A percentile compares a stretch with the other conserved stretches of the same genome.
Conservation (phyloP, 1,284 basidiomycete genomes). For the Malassezia restricta region DNA sequence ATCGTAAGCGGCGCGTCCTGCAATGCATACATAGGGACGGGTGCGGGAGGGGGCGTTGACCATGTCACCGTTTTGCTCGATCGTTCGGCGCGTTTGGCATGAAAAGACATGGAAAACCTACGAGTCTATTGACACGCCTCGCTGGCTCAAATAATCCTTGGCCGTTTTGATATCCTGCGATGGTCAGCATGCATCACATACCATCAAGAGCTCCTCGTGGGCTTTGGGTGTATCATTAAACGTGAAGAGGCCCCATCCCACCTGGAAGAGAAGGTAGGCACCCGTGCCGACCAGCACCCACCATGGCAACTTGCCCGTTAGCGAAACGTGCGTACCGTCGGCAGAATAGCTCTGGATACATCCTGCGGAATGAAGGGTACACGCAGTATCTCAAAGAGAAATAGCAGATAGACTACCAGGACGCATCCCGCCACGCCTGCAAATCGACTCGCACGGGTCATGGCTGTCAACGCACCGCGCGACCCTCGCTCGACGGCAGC, state of each 20-base stretch:
- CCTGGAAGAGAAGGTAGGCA: slow-evolving; percentile 21
- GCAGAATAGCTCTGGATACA: slow-evolving; percentile 14
- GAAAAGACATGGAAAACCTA: neutral
- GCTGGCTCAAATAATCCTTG: slow-evolving; percentile 22
- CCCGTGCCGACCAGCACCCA: slow-evolving; percentile 24
- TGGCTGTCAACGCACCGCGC: neutral
- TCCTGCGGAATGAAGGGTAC: slow-evolving; percentile 11
- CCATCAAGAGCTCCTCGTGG: slow-evolving; percentile 22
- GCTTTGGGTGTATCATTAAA: slow-evolving; percentile 25
- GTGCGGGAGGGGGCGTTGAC: neutral
- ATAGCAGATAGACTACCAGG: slow-evolving; percentile 15
- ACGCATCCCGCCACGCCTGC: neutral
- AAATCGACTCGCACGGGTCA: slow-evolving; percentile 19
- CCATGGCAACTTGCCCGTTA: slow-evolving; percentile 20
- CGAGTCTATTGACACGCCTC: slow-evolving; percentile 14
- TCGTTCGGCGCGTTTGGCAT: neutral
- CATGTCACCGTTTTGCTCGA: neutral
- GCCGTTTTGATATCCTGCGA: slow-evolving; percentile 26
- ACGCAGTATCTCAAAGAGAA: slow-evolving; percentile 18
- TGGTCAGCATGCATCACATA: slow-evolving; percentile 7
- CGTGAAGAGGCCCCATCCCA: slow-evolving; percentile 25
- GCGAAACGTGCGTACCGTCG: slow-evolving; percentile 14
- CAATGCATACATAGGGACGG: neutral
- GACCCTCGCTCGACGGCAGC: too few species aligned
- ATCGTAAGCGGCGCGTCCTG: neutral